Conservation (phyloP, 345 rosid species). For the Lepidium aucheri region DNA sequence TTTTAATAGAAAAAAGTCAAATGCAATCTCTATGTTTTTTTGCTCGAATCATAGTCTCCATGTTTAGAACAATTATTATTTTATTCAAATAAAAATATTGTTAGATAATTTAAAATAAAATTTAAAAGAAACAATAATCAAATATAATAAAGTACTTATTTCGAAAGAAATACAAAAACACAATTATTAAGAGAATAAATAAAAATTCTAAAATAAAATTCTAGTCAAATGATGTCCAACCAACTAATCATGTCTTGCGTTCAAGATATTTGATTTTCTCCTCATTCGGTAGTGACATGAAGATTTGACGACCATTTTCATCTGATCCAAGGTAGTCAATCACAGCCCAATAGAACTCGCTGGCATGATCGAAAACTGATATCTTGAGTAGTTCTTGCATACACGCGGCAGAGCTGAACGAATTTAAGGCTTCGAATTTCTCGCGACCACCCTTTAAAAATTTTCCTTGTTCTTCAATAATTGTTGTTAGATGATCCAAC, state of each 20-base stretch:
- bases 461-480: not conserved
- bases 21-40: too few relatives aligned
- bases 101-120: too few relatives aligned
- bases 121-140: too few relatives aligned
- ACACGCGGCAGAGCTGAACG: not conserved
- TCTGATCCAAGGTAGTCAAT: not conserved
- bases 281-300: not conserved
- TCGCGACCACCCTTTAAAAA: not conserved
- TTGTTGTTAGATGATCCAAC: not conserved
- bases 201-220: not conserved
- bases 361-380: not conserved
- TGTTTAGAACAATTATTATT: too few relatives aligned
- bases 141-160: too few relatives aligned
- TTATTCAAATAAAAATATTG: too few relatives aligned
- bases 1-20: too few relatives aligned
- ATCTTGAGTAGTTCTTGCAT: not conserved
- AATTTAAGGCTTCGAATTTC: not conserved
- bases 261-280: not conserved
- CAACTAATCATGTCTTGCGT: too few relatives aligned
- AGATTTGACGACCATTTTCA: not conserved
- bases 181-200: too few relatives aligned
- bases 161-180: too few relatives aligned
- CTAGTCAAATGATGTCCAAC: too few relatives aligned
- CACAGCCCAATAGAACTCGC: not conserved
- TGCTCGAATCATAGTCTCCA: too few relatives aligned